Evolutionary conservation across 2,329 filamentous ascomycete species (phyloP), one percentile per base, ranked within the genome.

Genomic region (Hymenoscyphus fraxineus): DNA sequence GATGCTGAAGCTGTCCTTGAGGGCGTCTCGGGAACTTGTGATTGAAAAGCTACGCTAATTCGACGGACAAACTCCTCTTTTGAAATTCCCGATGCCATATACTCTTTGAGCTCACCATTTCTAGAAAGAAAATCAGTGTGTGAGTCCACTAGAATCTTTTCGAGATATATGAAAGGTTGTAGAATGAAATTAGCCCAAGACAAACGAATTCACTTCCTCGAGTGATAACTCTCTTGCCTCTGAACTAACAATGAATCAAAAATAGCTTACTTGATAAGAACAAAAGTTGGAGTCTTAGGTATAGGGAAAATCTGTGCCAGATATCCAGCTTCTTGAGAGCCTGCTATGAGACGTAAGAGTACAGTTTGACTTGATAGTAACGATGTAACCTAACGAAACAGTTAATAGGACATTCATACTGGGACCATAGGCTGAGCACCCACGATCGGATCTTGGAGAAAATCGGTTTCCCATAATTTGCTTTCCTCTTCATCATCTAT

Each of bases 261-360:
- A 32, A 60, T 38, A 27, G 73, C 82, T 61, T 79, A 89, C 85
- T 88, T 86, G 70, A 97, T 93, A 22, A 96, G 80, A 16, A 97
- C 83, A 9, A 97, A 78, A 1, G 90, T 90, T 0, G 94, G 93
- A n/a, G 87, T 86, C 69, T 86, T 86, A 0, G 86, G 84, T n/a
- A 97, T 80, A 0, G 92, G 91, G 72, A 92, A 96, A 72, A 97
- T 91, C 57, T 91, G 91, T 10, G 88, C 85, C 15, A 98, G 81
- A 72, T 92, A 96, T 6, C 85, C 87, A 10, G 92, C 92, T 79
- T 97, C 93, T 69, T 90, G 85, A 1, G 90, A 93, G 27, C 88
- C 91, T 19, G 88, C 86, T 40, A 82, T 77, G 27, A 97, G 81
- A 60, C 88, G 85, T 27, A 97, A 80, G 7, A 89, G 78, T 22